Base-by-base conservation (phyloP, 495 filamentous ascomycete genomes). In the Aspergillus panamensis region DNA sequence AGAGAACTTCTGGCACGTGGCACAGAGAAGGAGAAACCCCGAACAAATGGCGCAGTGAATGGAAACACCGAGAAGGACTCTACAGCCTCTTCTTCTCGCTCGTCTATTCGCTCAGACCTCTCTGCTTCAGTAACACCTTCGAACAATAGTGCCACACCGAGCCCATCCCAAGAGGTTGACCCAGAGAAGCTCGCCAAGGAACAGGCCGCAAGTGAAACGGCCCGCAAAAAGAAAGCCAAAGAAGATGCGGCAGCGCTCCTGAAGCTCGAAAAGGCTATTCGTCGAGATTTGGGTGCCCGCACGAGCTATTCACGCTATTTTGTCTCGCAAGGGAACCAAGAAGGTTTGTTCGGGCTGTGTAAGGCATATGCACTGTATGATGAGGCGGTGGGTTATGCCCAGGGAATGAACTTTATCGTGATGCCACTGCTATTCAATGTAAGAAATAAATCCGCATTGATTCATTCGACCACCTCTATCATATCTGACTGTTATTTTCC, bases 371-470 rank as follows among this genome's bases (percentile, higher is more conserved):
- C 94, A 1, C 77, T 99, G 40, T 96, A 92, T 63, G 94, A 99
- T 70, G 91, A 96, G 55, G 86, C 79, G 8, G 93, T 99, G 8
- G 92, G 94, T 14, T 99, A 99, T 74, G 94, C 94, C 6, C 94
- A 99, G 69, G 94, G 94, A 58, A 97, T 99, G 89, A 99, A 97
- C 60, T 99, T 99, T 66, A 84, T 99, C 51, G 88, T 87, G 16
- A 97, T 97, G 88, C 94, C 95, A n/a, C 71, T 99, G 31, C 80
- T 99, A 6, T 96, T 99, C 72, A 97, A 96, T 68, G 89, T 91
- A 76, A 82, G 86, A 71, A 48, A 51, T 60, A 45, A 13, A 40
- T 16, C 12, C 7, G 25, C 25, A 25, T 40, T 40, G 4, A 14
- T 40, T 40, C 3, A 9, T 16, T 16, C 37, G 37, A 49, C 21